Evolutionary conservation across 345 rosid genomes (phyloP).

Genomic region (Dipteronia sinensis): DNA sequence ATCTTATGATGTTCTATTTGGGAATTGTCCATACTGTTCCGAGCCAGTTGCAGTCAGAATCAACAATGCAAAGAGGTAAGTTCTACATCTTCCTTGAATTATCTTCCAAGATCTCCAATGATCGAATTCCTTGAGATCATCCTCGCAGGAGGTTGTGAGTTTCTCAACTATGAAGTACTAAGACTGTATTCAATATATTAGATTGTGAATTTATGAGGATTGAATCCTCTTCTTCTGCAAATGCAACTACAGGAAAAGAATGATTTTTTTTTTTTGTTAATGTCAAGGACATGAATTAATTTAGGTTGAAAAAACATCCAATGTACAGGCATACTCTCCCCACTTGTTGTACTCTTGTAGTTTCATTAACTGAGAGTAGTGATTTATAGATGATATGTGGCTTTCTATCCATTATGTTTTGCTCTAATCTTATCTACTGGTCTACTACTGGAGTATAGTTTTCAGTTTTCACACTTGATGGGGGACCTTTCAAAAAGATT

Average conservation of each 20-base stretch:
- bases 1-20: slow-evolving; percentile 75
- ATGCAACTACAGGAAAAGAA: background rate
- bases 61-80: slow-evolving; percentile 34
- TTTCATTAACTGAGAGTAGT: slow-evolving; percentile 1
- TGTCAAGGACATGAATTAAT: background rate
- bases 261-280: background rate
- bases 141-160: background rate
- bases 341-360: background rate
- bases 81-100: background rate
- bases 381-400: slow-evolving; percentile 6
- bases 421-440: slow-evolving; percentile 10
- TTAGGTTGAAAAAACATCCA: background rate
- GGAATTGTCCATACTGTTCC: slow-evolving; percentile 80
- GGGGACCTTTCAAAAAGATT: slow-evolving; percentile 10
- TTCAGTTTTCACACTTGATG: background rate
- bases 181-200: background rate
- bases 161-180: background rate
- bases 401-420: background rate
- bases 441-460: background rate
- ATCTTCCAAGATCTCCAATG: background rate
- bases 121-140: background rate
- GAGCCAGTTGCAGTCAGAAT: slow-evolving; percentile 75
- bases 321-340: background rate
- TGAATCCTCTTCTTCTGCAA: background rate
- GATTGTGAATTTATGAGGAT: background rate